Evolutionary conservation across 2,329 filamentous ascomycete genomes (phyloP), one percentile per base, ranked within the genome.

Genomic region (Colletotrichum sp.): DNA sequence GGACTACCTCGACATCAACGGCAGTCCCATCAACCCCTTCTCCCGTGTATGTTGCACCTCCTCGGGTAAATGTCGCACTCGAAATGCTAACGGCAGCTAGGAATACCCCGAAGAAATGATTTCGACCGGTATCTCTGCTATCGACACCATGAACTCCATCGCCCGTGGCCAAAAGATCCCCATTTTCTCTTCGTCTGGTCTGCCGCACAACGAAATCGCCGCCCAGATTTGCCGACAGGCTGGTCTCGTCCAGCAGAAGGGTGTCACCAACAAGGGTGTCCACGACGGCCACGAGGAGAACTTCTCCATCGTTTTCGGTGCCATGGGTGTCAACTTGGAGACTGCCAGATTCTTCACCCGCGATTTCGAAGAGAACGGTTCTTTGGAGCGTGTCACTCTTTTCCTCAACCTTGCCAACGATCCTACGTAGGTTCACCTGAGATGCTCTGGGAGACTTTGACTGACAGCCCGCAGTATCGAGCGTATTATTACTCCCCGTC

Each of bases 61-160:
- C 36, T 16, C 12, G 29, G 15, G 24, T 72, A 29, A 58, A 21
- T 16, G 13, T 70, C 64, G 73, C 15, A 6, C 43, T 31, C 11
- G 24, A 29, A 5, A 43, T 21, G 15, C 78, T 80, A 69, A 81
- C 75, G 75, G 47, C 67, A 43, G 55, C 29, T 77, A 97, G 95
- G 95, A 98, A 79, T 99, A 99, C 83, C 97, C 97, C 81, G 97
- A 99, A 88, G 97, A 99, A 87, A 99, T 99, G 96, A 98, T 99
- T 81, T 97, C 96, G 43, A 99, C 97, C 62, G 97, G 97, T 92
- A 99, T 99, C 85, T 98, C 96, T 76, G 96, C 97, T 82, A 98
- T 99, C 81, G 96, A 98, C 83, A 98, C 96, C 75, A 98, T 98
- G 96, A 95, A 95, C 89, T 96, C 94, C 76, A 98, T 98, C 84